These are phyloP conservation scores for Coemansia sp. DNA, from an alignment of 192 early-diverging fungal genomes.

Conservation along the genomic window DNA sequence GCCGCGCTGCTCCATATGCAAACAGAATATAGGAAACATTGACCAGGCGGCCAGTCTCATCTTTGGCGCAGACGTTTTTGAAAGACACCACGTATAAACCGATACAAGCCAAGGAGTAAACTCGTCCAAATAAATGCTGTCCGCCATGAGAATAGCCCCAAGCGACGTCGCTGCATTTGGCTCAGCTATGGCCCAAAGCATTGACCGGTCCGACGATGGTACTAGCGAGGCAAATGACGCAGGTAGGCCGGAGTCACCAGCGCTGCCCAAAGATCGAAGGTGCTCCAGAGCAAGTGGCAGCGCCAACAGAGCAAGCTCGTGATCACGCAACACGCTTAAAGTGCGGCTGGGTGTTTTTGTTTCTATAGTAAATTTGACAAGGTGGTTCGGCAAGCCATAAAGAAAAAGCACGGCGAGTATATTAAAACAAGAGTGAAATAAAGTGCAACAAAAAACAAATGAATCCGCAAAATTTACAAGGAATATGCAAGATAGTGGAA, in stretches of 20 bases:
- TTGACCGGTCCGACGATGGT: not conserved
- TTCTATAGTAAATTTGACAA: not conserved
- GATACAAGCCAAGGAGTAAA: constrained; percentile 19
- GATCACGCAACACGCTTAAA: not conserved
- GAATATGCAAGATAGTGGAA: constrained; percentile 1
- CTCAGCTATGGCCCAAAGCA: not conserved
- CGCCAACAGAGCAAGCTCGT: constrained; percentile 3
- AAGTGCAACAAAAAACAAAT: not conserved
- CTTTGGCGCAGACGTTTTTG: constrained; percentile 5
- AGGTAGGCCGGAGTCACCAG: not conserved
- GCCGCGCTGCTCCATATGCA: not conserved
- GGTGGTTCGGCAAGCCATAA: not conserved
- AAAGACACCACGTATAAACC: constrained; percentile 15
- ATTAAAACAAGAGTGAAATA: not conserved
- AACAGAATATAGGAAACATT: constrained; percentile 34
- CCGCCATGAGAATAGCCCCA: constrained; percentile 1
- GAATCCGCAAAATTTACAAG: not conserved
- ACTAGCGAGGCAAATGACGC: not conserved
- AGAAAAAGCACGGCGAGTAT: not conserved
- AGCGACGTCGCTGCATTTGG: constrained; percentile 7
- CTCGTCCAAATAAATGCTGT: constrained; percentile 7
- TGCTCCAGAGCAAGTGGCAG: constrained; percentile 1
- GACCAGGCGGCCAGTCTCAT: constrained; percentile 31
- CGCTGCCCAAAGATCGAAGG: not conserved
- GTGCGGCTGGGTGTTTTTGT: not conserved